Evolutionary conservation across 192 early-diverging fungal species (phyloP), one percentile per base, ranked within the genome.

Genomic region (Entomortierella lignicola): DNA sequence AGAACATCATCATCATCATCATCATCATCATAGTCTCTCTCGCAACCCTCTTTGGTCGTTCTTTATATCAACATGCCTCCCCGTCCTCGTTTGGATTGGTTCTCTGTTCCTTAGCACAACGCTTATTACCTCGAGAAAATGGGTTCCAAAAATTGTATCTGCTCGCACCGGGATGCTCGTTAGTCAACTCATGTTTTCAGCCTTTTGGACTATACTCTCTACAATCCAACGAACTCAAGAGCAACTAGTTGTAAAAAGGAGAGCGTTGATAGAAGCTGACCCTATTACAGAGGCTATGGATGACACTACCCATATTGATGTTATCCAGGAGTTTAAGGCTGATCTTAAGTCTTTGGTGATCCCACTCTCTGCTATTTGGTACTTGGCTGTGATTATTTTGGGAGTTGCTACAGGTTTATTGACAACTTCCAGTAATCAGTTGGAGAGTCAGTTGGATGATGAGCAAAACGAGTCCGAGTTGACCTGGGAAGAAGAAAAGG

Each of bases 201-300:
- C 60, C 5, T 79, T 70, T 30, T 79, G 75, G 75, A 48, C 70
- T 31, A 20, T 79, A 0, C 48, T 69, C 4, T 60, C 53, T 0
- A 51, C 60, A 4, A 64, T 68, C 34, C 66, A 77, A 23, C 54
- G 69, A n/a, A 61, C 69, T 32, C 74, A 77, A 32, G 66, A 77
- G 26, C 32, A 25, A 23, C 21, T 77, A n/a, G 1, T 62, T 27
- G 29, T 20, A 8, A 1, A 57, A 25, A 48, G 47, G 26, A 58
- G 50, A 21, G 29, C 50, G 1, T 27, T 34, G 2, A 18, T 31
- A 25, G 20, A 23, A 1, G 18, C 59, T 31, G 23, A 62, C 30
- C 41, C 27, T n/a, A 31, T 55, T 20, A 26, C 15, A 13, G 58
- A 54, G 17, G 59, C 59, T 13, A 71, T 62, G 34, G 60, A 61